These are phyloP conservation scores for Trametes meyenii DNA, from an alignment of 768 basidiomycete species.

Conservation along the genomic window DNA sequence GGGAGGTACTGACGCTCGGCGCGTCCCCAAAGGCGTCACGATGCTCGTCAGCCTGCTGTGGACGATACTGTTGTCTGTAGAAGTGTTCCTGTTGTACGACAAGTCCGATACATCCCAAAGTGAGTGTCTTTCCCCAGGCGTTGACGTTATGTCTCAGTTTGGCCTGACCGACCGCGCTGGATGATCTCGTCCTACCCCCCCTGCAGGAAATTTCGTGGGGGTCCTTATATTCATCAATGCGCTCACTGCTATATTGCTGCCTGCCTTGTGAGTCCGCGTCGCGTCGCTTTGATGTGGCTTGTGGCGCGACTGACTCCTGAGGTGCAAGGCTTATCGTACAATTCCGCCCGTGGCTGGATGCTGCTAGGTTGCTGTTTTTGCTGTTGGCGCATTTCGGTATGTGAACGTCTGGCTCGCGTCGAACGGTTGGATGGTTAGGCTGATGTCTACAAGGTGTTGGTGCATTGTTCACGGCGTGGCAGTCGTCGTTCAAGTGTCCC, in stretches of 20 bases:
- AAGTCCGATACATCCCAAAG: conserved; percentile 48
- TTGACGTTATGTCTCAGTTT: background rate
- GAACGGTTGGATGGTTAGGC: no score
- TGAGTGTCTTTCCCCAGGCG: conserved; percentile 34
- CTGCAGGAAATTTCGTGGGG: conserved; percentile 47
- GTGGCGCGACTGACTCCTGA: background rate
- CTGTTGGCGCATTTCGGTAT: conserved; percentile 50
- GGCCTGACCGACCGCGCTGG: conserved; percentile 2
- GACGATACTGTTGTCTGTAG: conserved; percentile 49
- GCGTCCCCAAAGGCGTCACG: conserved; percentile 42
- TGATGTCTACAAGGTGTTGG: conserved; percentile 42
- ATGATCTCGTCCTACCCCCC: background rate
- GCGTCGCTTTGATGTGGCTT: no score
- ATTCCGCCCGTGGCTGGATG: conserved; percentile 59
- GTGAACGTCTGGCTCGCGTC: background rate
- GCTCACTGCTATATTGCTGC: conserved; percentile 28
- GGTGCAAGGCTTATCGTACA: conserved; percentile 44
- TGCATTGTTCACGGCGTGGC: conserved; percentile 45
- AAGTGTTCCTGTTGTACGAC: conserved; percentile 51
- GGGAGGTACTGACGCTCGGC: background rate
- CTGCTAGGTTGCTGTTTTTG: conserved; percentile 50
- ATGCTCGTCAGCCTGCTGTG: conserved; percentile 50
- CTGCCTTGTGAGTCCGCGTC: conserved; percentile 42
- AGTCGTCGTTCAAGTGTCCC: conserved; percentile 46
- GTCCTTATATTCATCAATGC: conserved; percentile 40